A percentile compares a stretch with the other conserved stretches of the same genome.
These are phyloP conservation scores for Colletotrichum viniferum DNA, from an alignment of 2,329 filamentous ascomycete genomes.

Conservation along the genomic window DNA sequence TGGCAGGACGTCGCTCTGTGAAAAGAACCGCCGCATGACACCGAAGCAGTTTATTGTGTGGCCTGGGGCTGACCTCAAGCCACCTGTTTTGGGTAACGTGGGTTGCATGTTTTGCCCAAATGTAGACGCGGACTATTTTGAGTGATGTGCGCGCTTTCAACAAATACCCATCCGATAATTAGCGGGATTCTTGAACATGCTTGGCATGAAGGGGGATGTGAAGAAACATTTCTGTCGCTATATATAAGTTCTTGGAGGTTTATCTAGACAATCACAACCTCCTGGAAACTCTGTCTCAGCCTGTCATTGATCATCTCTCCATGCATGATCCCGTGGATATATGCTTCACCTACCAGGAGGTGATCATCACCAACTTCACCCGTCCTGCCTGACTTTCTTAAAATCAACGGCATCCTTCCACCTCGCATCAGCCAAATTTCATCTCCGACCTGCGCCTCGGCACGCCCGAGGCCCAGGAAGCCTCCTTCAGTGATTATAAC, in stretches of 20 bases:
- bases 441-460: neutral
- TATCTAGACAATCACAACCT: neutral
- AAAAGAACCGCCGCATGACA: neutral
- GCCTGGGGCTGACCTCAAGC: neutral
- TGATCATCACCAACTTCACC: neutral
- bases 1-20: neutral
- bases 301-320: neutral
- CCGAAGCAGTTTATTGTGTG: neutral
- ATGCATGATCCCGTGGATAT: slow-evolving; percentile 7
- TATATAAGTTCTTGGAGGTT: neutral
- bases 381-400: neutral
- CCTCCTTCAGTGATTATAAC: neutral
- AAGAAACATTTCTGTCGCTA: neutral
- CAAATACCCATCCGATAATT: neutral
- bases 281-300: neutral
- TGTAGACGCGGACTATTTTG: neutral
- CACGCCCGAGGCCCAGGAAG: neutral
- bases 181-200: neutral
- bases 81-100: neutral
- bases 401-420: neutral
- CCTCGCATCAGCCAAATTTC: slow-evolving; percentile 7
- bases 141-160: neutral
- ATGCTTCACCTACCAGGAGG: neutral
- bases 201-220: neutral
- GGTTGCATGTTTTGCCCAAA: neutral